Evolutionary conservation across 2,329 filamentous ascomycete species (phyloP).

Genomic region (Aspergillus sp.): DNA sequence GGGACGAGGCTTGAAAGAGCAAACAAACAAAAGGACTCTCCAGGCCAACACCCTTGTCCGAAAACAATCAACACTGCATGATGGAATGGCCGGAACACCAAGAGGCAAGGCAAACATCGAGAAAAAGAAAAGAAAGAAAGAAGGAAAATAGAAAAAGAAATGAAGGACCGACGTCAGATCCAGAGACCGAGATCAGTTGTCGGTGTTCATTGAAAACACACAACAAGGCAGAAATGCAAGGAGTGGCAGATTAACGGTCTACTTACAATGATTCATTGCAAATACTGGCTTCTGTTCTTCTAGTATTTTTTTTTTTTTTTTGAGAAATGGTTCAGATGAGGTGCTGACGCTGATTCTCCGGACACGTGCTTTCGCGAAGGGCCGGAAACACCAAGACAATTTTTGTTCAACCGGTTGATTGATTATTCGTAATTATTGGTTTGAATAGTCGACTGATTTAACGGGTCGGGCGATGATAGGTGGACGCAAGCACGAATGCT

Average conservation of each 20-base stretch:
- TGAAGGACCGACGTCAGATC: neutral
- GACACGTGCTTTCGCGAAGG: no score
- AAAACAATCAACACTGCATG: slow-evolving; percentile 17
- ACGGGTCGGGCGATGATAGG: no score
- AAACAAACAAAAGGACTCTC: slow-evolving; percentile 7
- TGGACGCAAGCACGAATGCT: no score
- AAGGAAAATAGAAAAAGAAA: neutral
- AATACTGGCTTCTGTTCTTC: no score
- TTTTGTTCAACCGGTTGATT: no score
- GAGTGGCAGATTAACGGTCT: neutral
- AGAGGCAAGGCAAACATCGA: slow-evolving; percentile 1
- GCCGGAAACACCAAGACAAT: no score
- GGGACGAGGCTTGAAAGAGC: slow-evolving; percentile 15
- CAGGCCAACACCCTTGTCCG: neutral
- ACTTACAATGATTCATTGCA: neutral
- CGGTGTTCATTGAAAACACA: no score
- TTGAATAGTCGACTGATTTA: no score
- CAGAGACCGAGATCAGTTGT: no score
- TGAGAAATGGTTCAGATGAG: neutral
- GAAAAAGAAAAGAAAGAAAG: slow-evolving; percentile 6
- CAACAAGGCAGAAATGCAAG: slow-evolving; percentile 1
- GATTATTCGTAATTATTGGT: no score
- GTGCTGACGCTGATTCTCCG: neutral
- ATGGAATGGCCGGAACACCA: neutral
- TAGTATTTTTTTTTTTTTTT: neutral